A percentile compares a stretch with the other conserved stretches of the same genome.
phyloP scores from a whole-genome alignment of 2,329 filamentous ascomycete genomes.

The Sporothrix protearum region DNA sequence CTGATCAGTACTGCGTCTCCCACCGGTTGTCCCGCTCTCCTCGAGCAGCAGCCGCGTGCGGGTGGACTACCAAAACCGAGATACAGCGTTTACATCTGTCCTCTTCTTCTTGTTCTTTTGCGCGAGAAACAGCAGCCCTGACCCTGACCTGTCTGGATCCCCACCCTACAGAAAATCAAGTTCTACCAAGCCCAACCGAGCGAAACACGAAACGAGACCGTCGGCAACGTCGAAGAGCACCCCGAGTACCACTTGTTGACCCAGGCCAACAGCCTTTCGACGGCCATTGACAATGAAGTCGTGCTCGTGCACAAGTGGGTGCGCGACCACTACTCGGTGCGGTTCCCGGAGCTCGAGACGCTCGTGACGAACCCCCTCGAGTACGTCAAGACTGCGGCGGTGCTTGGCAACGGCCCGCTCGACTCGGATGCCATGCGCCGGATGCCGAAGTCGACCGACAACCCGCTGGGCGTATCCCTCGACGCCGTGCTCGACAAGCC shows the following conservation, averaged over 20 bases:
- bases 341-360: conserved; percentile 88
- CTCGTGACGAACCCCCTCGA: conserved; percentile 89
- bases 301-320: conserved; percentile 94
- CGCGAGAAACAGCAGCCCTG: conserved; percentile 60
- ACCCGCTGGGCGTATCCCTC: conserved; percentile 70
- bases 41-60: neutral
- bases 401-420: conserved; percentile 88
- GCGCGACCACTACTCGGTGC: conserved; percentile 87
- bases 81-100: conserved; percentile 61
- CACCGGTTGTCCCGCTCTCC: conserved; percentile 25
- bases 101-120: conserved; percentile 26
- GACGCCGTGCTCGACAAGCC: conserved; percentile 82
- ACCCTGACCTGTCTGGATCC: conserved; percentile 48
- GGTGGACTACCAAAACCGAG: conserved; percentile 28
- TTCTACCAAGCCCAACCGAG: conserved; percentile 69
- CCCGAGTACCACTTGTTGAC: conserved; percentile 87
- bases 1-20: neutral
- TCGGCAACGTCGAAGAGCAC: conserved; percentile 87
- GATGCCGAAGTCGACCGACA: conserved; percentile 72
- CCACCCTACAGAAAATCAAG: conserved; percentile 68
- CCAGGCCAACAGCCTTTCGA: conserved; percentile 83
- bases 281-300: conserved; percentile 89
- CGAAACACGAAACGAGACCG: conserved; percentile 57
- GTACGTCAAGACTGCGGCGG: conserved; percentile 91
- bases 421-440: conserved; percentile 75